Evolutionary conservation across 2,329 filamentous ascomycete species (phyloP).

Genomic region (Cryphonectria japonica): DNA sequence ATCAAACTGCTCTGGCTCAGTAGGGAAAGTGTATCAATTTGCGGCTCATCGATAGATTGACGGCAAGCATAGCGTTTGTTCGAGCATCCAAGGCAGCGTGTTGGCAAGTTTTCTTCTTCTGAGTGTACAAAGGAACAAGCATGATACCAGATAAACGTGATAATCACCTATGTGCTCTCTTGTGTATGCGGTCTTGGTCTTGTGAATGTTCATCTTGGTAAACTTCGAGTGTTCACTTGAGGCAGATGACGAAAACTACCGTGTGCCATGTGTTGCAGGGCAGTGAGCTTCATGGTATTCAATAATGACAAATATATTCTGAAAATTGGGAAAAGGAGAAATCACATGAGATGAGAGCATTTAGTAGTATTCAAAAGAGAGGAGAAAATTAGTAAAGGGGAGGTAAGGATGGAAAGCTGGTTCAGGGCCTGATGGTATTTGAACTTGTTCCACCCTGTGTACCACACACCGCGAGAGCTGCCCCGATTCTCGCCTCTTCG

Average conservation of each 20-base stretch:
- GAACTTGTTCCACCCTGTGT: not conserved
- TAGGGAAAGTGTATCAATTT: not conserved
- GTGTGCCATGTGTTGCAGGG: not conserved
- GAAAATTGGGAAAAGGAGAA: not conserved
- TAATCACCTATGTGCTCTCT: not conserved
- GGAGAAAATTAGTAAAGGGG: not conserved
- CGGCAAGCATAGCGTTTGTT: constrained; percentile 9
- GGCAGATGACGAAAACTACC: not conserved
- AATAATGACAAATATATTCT: not conserved
- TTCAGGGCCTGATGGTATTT: constrained; percentile 17
- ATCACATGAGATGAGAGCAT: not conserved
- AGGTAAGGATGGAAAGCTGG: constrained; percentile 7
- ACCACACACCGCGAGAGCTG: constrained; percentile 8
- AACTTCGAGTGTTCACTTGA: not conserved
- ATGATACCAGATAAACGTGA: constrained; percentile 25
- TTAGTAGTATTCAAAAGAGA: not conserved
- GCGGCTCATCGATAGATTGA: constrained; percentile 13
- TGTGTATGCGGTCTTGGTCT: not conserved
- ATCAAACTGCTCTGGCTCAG: constrained; percentile 9
- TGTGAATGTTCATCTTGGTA: not conserved
- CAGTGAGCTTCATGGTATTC: not conserved
- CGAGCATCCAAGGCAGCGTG: not conserved
- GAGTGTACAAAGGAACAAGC: constrained; percentile 16
- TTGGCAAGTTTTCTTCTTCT: constrained; percentile 1
- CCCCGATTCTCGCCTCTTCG: constrained; percentile 9